Conservation (phyloP, 2,329 filamentous ascomycete genomes). For the Paraphaeosphaeria minitans region DNA sequence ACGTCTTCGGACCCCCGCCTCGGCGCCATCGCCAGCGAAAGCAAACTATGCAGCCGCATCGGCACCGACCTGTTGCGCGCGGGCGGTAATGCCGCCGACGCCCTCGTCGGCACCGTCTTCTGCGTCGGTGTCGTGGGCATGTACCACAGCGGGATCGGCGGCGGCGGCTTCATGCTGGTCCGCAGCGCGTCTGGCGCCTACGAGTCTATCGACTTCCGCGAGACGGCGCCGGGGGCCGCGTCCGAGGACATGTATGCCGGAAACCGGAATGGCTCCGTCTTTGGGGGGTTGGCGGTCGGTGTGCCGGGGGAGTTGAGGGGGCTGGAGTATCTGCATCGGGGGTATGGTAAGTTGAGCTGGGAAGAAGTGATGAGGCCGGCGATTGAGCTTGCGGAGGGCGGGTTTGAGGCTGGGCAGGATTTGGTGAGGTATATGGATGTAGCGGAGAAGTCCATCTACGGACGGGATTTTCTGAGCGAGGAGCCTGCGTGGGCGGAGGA, state of each 20-base stretch:
- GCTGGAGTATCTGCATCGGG: conserved; percentile 75
- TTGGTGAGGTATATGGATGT: conserved; percentile 59
- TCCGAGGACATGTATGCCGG: conserved; percentile 83
- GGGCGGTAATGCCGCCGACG: conserved; percentile 60
- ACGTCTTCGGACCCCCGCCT: conserved; percentile 22
- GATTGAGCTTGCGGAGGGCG: conserved; percentile 65
- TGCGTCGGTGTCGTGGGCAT: conserved; percentile 56
- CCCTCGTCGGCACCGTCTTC: conserved; percentile 52
- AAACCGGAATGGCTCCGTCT: conserved; percentile 68
- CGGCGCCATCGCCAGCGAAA: conserved; percentile 55
- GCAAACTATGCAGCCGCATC: conserved; percentile 52
- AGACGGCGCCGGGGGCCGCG: conserved; percentile 82
- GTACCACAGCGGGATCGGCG: conserved; percentile 71
- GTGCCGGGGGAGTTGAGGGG: conserved; percentile 79
- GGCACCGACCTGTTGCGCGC: conserved; percentile 50
- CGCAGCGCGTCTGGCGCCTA: conserved; percentile 72
- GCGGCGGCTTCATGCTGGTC: conserved; percentile 88
- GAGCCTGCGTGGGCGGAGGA: conserved; percentile 84
- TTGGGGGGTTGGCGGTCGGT: conserved; percentile 70
- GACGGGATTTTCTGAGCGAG: conserved; percentile 65
- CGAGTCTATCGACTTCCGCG: conserved; percentile 87
- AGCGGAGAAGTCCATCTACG: conserved; percentile 39
- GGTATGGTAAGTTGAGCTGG: conserved; percentile 64
- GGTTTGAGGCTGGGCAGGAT: conserved; percentile 70
- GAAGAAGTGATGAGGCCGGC: conserved; percentile 73